These are phyloP conservation scores for Striga hermonthica DNA, from an alignment of 305 asterid species.

Conservation along the genomic window DNA sequence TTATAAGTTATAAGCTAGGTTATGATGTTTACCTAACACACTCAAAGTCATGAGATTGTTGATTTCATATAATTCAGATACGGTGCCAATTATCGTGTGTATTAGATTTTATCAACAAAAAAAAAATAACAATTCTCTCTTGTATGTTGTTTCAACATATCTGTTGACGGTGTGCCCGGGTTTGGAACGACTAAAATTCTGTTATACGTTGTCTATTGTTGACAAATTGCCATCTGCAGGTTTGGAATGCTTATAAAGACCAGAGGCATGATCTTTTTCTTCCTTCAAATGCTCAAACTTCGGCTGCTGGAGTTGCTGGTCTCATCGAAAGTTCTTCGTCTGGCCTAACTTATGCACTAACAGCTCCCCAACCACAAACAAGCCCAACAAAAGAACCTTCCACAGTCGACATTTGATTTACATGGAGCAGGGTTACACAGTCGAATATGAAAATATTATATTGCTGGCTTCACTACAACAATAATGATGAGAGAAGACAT, in stretches of 20 bases:
- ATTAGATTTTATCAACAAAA: no score
- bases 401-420: conserved; percentile 41
- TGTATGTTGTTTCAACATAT: no score
- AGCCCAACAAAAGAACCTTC: conserved; percentile 49
- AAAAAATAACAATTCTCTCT: no score
- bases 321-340: conserved; percentile 86
- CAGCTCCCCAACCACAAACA: conserved; percentile 67
- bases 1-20: no score
- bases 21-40: no score
- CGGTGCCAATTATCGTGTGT: no score
- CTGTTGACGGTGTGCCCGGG: neutral
- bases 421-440: conserved; percentile 37
- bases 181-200: conserved; percentile 2
- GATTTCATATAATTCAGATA: no score
- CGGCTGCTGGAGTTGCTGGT: conserved; percentile 98
- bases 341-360: conserved; percentile 72
- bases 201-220: neutral
- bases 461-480: conserved; percentile 9
- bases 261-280: conserved; percentile 96
- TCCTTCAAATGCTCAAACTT: conserved; percentile 95
- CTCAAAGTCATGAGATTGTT: no score
- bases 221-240: conserved; percentile 45
- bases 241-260: conserved; percentile 95
- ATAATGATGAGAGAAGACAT: conserved; percentile 24
- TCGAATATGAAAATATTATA: conserved; percentile 3